Evolutionary conservation across 2,329 filamentous ascomycete genomes (phyloP).

Genomic region (Tolypocladium ovalisporum): DNA sequence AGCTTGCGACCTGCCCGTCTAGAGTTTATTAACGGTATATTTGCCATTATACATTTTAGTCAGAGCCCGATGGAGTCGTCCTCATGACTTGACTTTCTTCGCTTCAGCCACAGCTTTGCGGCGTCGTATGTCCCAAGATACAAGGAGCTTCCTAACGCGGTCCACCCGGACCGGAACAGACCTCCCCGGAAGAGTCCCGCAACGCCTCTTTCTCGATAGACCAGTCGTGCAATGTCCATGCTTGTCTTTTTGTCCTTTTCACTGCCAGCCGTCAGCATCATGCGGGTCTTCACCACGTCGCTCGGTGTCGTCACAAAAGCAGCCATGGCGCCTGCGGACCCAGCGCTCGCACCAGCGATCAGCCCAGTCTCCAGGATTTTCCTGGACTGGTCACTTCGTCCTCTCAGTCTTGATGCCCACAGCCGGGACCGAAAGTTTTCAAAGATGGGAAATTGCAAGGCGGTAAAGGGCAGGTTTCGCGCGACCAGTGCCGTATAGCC

Average conservation of each 20-base stretch:
- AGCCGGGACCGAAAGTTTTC: slow-evolving; percentile 55
- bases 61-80: slow-evolving; percentile 23
- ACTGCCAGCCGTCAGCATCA: slow-evolving; percentile 63
- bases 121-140: slow-evolving; percentile 84
- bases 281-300: slow-evolving; percentile 80
- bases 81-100: slow-evolving; percentile 26
- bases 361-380: slow-evolving; percentile 53
- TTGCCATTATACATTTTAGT: not conserved
- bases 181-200: slow-evolving; percentile 70
- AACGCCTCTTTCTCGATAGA: slow-evolving; percentile 57
- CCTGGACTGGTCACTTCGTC: slow-evolving; percentile 10
- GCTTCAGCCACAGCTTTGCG: slow-evolving; percentile 53
- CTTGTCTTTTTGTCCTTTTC: slow-evolving; percentile 15
- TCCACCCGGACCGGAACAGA: slow-evolving; percentile 65
- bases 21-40: not conserved
- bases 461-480: slow-evolving; percentile 78
- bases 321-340: slow-evolving; percentile 60
- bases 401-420: slow-evolving; percentile 23
- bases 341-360: slow-evolving; percentile 65
- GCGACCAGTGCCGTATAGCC: slow-evolving; percentile 77
- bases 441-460: slow-evolving; percentile 80
- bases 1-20: not conserved
- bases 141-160: slow-evolving; percentile 68
- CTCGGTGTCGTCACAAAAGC: slow-evolving; percentile 79
- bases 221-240: slow-evolving; percentile 50